Conservation (phyloP, 495 filamentous ascomycete species). For the Penicillium angulare region DNA sequence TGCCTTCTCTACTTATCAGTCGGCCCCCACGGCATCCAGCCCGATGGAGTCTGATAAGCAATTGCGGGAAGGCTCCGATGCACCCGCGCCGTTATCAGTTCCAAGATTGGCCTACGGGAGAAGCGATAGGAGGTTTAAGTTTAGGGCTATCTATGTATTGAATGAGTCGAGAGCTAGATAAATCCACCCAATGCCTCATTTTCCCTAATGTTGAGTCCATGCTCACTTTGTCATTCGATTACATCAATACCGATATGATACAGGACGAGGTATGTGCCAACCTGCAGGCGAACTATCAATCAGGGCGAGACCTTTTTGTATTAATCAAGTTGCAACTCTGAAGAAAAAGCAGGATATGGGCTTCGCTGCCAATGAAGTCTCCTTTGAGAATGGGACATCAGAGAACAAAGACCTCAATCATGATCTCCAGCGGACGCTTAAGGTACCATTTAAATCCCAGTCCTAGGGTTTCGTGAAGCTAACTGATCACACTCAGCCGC, state of each 20-base stretch:
- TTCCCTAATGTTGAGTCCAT: no score
- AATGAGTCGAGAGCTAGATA: no score
- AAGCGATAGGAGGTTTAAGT: neutral
- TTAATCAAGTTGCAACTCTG: no score
- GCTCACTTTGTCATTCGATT: no score
- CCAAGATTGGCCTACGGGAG: neutral
- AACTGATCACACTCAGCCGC: conserved; percentile 8
- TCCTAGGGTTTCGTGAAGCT: neutral
- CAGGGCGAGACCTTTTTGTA: no score
- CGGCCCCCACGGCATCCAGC: conserved; percentile 11
- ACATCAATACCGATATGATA: no score
- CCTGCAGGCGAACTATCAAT: no score
- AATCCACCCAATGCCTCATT: no score
- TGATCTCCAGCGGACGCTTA: conserved; percentile 18
- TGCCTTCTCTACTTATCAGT: conserved; percentile 3
- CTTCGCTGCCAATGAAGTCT: conserved; percentile 11
- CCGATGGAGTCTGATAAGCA: conserved; percentile 7
- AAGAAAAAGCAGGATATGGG: conserved; percentile 11
- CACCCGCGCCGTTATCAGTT: conserved; percentile 8
- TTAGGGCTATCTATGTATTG: neutral
- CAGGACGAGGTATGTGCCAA: no score
- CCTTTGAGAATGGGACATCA: conserved; percentile 5
- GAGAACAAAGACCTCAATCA: conserved; percentile 9
- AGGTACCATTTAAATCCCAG: conserved; percentile 6
- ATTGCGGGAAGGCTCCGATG: conserved; percentile 11